Percentiles rank a stretch among this genome's conserved stretches.
These are phyloP conservation scores for Phytophthora tubulina DNA, from an alignment of 352 stramenopile species.

Conservation along the genomic window DNA sequence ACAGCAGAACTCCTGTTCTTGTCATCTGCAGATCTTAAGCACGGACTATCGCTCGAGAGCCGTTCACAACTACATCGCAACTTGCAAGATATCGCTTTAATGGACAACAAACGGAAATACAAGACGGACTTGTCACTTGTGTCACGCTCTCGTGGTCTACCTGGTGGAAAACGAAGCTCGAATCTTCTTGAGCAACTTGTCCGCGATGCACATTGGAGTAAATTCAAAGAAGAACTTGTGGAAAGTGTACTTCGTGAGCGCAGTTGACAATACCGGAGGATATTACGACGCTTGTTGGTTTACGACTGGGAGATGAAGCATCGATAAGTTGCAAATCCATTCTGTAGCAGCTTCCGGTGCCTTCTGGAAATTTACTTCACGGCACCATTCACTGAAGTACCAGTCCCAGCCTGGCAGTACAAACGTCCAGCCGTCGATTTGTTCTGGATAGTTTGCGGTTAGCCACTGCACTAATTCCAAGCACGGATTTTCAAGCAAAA, in stretches of 20 bases:
- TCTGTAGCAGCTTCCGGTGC: not conserved
- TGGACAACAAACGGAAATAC: slow-evolving; percentile 22
- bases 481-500: not conserved
- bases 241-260: slow-evolving; percentile 34
- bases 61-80: slow-evolving; percentile 53
- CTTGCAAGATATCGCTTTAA: slow-evolving; percentile 32
- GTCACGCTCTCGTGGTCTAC: not conserved
- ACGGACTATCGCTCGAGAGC: slow-evolving; percentile 47
- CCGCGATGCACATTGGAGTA: slow-evolving; percentile 37
- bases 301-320: slow-evolving; percentile 1
- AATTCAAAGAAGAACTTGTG: slow-evolving; percentile 49
- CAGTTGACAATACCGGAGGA: slow-evolving; percentile 2
- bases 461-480: slow-evolving; percentile 27
- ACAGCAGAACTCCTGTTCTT: slow-evolving; percentile 68
- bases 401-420: slow-evolving; percentile 18
- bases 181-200: slow-evolving; percentile 44
- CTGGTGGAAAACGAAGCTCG: slow-evolving; percentile 15
- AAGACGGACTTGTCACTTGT: not conserved
- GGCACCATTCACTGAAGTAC: slow-evolving; percentile 21
- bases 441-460: slow-evolving; percentile 7
- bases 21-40: slow-evolving; percentile 46
- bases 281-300: not conserved
- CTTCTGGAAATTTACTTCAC: slow-evolving; percentile 5
- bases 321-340: slow-evolving; percentile 8
- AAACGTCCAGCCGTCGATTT: slow-evolving; percentile 14